Evolutionary conservation across 441 rosid genomes (phyloP).

Genomic region (Euphorbia celastroides): DNA sequence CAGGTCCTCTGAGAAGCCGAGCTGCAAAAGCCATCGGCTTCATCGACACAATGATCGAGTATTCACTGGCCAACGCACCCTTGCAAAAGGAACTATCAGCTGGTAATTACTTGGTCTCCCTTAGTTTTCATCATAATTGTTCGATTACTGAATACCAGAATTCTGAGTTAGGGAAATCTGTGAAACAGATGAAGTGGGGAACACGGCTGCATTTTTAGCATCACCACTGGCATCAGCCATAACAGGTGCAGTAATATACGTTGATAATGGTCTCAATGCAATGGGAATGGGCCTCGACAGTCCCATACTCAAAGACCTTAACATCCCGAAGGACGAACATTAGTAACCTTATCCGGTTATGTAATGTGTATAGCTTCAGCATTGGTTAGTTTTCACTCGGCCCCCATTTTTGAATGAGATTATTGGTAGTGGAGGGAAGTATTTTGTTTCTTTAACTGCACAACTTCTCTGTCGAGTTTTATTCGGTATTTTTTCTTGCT

Average conservation of each 20-base stretch:
- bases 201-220: slow-evolving; percentile 79
- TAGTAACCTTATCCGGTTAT: not conserved
- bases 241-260: slow-evolving; percentile 74
- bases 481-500: not conserved
- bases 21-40: slow-evolving; percentile 90
- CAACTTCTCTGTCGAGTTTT: not conserved
- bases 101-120: slow-evolving; percentile 25
- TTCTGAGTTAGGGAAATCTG: not conserved
- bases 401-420: slow-evolving; percentile 13
- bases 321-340: slow-evolving; percentile 37
- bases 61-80: slow-evolving; percentile 67
- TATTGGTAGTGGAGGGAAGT: not conserved
- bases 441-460: not conserved
- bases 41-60: slow-evolving; percentile 74
- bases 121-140: not conserved
- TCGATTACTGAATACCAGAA: not conserved
- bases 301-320: slow-evolving; percentile 60
- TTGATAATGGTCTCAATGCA: slow-evolving; percentile 84
- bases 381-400: slow-evolving; percentile 2
- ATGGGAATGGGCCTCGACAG: slow-evolving; percentile 96
- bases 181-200: slow-evolving; percentile 83
- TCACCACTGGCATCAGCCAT: slow-evolving; percentile 84
- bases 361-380: too few species aligned
- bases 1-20: slow-evolving; percentile 82
- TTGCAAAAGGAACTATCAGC: slow-evolving; percentile 75